Evolutionary conservation across 495 filamentous ascomycete species (phyloP), one percentile per base, ranked within the genome.

Genomic region (Aspergillus taichungensis): DNA sequence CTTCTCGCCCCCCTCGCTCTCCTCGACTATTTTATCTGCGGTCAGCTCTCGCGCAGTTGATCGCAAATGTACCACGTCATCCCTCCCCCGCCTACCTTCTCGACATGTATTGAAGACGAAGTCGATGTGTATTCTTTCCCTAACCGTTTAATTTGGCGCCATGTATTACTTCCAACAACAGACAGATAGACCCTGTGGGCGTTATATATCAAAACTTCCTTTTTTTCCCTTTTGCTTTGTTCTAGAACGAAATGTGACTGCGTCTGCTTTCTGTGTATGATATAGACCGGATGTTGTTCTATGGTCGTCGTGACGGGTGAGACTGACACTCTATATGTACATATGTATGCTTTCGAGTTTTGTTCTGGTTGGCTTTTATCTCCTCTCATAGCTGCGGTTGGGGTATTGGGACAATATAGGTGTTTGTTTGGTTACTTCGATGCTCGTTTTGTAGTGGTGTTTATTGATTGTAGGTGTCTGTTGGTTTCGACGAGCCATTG

Each of bases 131-230:
- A 33, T 28, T 24, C 34, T 34, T 46, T 29, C 39, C 8, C 39
- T 39, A 29, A 38, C 45, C 37, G 49, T 46, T 13, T 42, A 45
- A 36, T 37, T 45, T 50, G 41, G 41, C 40, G 47, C 12, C 46
- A 49, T 55, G 49, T 55, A 59, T 55, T 46, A 55, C 64, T 59
- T 64, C 56, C 53, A 59, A 44, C 58, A 43, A 54, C 61, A 56
- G 58, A 54, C 50, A 54, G 57, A 52, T 46, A 10, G 35, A 52
- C 49, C 55, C 46, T 52, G 46, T 52, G 54, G 48, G 53, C 48
- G 18, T 54, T 50, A 12, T 12, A 13, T 37, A 40, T 42, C 43
- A 24, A 24, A 24, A 7, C 13, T 18, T 50, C 35, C 33, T 43
- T 37, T 40, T 9, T 45, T 30, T 12, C n/a, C n/a, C 30, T 9